Evolutionary conservation across 2,329 filamentous ascomycete species (phyloP), one percentile per base, ranked within the genome.

Genomic region (Cytospora leucostoma): DNA sequence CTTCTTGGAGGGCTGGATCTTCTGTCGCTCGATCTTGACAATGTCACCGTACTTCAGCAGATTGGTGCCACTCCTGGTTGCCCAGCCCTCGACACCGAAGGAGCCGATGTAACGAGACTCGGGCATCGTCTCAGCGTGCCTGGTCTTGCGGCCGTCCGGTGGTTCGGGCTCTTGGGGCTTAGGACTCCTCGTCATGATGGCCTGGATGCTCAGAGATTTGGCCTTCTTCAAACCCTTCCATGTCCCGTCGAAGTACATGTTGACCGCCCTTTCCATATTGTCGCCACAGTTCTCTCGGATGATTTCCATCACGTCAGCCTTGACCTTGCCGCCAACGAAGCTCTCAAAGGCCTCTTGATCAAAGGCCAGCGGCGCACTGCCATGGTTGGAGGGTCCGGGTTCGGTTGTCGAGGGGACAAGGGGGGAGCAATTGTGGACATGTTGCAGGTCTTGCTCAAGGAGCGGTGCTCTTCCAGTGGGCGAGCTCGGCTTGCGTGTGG

Each of bases 81-180:
- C 88, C 95, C 95, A 99, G 5, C 89, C 95, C 60, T 90, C 92
- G 5, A 91, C 93, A 10, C 95, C 95, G 75, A 98, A 95, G 0
- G 93, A 92, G 19, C 95, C 95, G 65, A 98, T 85, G 70, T 98
- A 99, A 71, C 95, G 78, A 38, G 71, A 74, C 3, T 73, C 70
- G 0, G 80, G 78, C 61, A 78, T 76, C 5, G 65, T 70, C 32
- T 66, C 68, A 40, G 67, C 63, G 12, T 65, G 37, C 10, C 19
- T 60, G 6, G 44, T 55, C 11, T 15, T 2, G 13, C 32, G 7
- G 33, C 19, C 11, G 8, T 57, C 52, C 38, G 65, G 52, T 19
- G 64, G 61, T 34, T 59, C 40, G 2, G 57, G 38, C 37, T 63
- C 53, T 21, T 51, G 64, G 7, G 50, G 33, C 49, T 37, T 68